Percentiles rank a stretch among this genome's conserved stretches.
Evolutionary conservation across 306 rosid genomes (phyloP).

Genomic region (Lupinus albus): DNA sequence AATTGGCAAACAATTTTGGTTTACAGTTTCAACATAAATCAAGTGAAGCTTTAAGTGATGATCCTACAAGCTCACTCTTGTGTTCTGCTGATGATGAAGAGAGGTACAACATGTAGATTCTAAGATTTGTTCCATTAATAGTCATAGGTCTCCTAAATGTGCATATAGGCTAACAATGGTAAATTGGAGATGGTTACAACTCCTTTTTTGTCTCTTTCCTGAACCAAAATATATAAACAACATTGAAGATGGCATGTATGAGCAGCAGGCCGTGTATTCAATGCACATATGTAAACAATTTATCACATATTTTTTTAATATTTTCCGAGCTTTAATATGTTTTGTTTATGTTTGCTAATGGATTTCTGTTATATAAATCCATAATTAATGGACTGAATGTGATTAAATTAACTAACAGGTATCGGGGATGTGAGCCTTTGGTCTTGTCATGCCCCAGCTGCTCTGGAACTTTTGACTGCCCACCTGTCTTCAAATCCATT

Average conservation of each 20-base stretch:
- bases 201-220: background rate
- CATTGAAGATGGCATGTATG: slow-evolving; percentile 1
- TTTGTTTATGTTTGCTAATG: background rate
- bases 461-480: slow-evolving; percentile 70
- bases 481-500: slow-evolving; percentile 63
- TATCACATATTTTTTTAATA: slow-evolving; percentile 3
- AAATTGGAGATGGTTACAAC: slow-evolving; percentile 18
- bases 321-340: background rate
- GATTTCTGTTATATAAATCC: slow-evolving; percentile 23
- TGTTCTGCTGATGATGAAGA: slow-evolving; percentile 69
- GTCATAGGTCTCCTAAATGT: slow-evolving; percentile 18
- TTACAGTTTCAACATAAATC: slow-evolving; percentile 75
- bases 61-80: slow-evolving; percentile 62
- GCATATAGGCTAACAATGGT: slow-evolving; percentile 12
- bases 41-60: slow-evolving; percentile 60
- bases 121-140: slow-evolving; percentile 17
- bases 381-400: slow-evolving; percentile 32
- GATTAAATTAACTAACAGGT: slow-evolving; percentile 61
- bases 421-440: slow-evolving; percentile 74
- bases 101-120: slow-evolving; percentile 58
- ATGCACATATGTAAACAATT: slow-evolving; percentile 18
- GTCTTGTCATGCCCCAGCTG: slow-evolving; percentile 86
- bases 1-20: slow-evolving; percentile 32
- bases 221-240: background rate
- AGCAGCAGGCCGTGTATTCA: background rate